Evolutionary conservation across 2,329 filamentous ascomycete genomes (phyloP).

Genomic region (Fusarium sp.): DNA sequence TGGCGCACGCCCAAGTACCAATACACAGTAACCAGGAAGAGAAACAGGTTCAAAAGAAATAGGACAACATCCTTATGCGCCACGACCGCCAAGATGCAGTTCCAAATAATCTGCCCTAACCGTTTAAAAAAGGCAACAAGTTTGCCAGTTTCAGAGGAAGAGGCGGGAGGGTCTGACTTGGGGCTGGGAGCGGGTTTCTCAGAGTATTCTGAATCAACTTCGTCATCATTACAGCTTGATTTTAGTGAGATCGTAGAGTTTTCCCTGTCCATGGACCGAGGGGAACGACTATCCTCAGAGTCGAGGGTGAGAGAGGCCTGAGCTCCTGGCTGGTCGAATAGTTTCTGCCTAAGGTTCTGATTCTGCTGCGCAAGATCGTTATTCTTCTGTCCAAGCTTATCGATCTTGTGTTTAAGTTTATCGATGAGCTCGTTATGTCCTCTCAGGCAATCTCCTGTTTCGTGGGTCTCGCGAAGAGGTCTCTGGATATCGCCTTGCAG

Average conservation of each 20-base stretch:
- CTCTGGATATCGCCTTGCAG: not conserved
- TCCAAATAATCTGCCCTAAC: not conserved
- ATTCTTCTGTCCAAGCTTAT: too few relatives aligned
- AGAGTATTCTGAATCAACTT: not conserved
- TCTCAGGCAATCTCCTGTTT: too few relatives aligned
- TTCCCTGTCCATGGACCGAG: too few relatives aligned
- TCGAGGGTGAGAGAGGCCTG: too few relatives aligned
- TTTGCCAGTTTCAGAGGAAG: not conserved
- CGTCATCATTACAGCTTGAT: not conserved
- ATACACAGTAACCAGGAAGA: slow-evolving; percentile 32
- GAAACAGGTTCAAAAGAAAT: slow-evolving; percentile 3
- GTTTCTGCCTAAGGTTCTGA: too few relatives aligned
- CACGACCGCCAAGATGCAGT: not conserved
- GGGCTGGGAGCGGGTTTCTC: not conserved
- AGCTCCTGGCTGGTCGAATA: too few relatives aligned
- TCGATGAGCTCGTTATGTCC: not conserved
- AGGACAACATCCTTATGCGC: too few relatives aligned
- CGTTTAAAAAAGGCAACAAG: not conserved
- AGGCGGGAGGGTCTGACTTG: not conserved
- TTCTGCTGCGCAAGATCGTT: too few relatives aligned
- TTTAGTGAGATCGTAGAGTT: not conserved
- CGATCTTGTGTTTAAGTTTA: too few relatives aligned
- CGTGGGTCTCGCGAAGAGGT: too few relatives aligned
- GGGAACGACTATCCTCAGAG: too few relatives aligned
- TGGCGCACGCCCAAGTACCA: slow-evolving; percentile 31